Conservation (phyloP, 768 basidiomycete species). For the Naganishia vishniacii region DNA sequence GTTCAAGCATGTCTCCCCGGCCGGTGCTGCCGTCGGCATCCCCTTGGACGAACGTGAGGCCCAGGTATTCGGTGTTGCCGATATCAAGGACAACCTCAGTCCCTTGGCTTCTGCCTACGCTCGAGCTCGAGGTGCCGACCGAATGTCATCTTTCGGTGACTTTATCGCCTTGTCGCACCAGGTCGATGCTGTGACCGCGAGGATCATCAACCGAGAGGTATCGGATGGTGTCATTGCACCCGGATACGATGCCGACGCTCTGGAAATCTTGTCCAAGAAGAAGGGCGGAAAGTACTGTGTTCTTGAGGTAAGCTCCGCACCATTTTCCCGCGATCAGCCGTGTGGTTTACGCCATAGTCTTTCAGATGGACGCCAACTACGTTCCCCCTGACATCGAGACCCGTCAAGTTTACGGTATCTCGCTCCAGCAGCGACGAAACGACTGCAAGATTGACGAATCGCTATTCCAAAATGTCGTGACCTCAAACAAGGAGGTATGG, state of each 20-base stretch:
- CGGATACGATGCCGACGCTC: conserved; percentile 77
- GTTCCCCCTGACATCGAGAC: conserved; percentile 75
- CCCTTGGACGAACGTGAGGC: conserved; percentile 72
- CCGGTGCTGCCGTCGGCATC: conserved; percentile 88
- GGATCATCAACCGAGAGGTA: conserved; percentile 96
- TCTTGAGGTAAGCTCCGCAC: conserved; percentile 49
- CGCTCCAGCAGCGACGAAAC: conserved; percentile 83
- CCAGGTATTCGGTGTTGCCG: conserved; percentile 92
- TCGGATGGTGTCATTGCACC: conserved; percentile 98
- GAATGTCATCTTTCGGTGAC: conserved; percentile 99
- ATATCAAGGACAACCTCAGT: conserved; percentile 72
- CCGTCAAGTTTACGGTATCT: conserved; percentile 89
- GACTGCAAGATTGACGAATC: conserved; percentile 74
- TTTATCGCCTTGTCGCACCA: conserved; percentile 91
- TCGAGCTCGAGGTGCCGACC: conserved; percentile 91
- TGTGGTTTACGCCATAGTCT: background rate
- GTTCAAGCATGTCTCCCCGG: conserved; percentile 99
- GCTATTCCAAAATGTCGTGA: conserved; percentile 83
- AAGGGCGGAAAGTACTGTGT: conserved; percentile 99
- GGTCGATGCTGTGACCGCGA: conserved; percentile 89
- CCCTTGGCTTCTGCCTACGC: conserved; percentile 89
- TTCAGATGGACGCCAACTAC: conserved; percentile 81
- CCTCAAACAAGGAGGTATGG: conserved; percentile 74
- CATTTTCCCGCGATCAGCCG: background rate
- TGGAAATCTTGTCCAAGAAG: conserved; percentile 88